A percentile compares a stretch with the other conserved stretches of the same genome.
phyloP scores from a whole-genome alignment of 2,329 filamentous ascomycete genomes.

The Trichoderma hamatum region DNA sequence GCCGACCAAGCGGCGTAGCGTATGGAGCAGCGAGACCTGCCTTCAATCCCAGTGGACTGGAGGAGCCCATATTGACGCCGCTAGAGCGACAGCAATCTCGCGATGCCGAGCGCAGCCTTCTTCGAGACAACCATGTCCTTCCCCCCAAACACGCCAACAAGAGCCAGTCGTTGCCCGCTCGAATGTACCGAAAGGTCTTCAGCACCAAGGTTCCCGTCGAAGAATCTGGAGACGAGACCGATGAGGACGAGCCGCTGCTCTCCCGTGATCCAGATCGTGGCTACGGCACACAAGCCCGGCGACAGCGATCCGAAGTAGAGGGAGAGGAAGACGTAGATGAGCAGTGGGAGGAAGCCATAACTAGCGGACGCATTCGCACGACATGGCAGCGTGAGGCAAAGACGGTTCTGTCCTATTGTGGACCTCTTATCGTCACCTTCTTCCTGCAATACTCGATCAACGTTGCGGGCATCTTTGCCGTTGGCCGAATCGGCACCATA shows the following conservation, averaged over 20 bases:
- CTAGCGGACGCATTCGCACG: constrained; percentile 78
- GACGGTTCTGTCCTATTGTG: constrained; percentile 72
- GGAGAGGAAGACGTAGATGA: constrained; percentile 62
- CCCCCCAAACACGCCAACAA: constrained; percentile 58
- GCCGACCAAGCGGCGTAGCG: constrained; percentile 75
- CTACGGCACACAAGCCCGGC: constrained; percentile 36
- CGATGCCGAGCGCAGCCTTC: constrained; percentile 61
- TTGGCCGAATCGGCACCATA: constrained; percentile 73
- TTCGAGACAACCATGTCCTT: constrained; percentile 67
- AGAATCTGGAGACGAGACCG: constrained; percentile 47
- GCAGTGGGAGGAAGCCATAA: constrained; percentile 85
- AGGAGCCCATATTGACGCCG: constrained; percentile 54
- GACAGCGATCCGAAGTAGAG: constrained; percentile 43
- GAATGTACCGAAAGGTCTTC: constrained; percentile 54
- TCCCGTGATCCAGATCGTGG: constrained; percentile 17
- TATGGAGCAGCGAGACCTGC: constrained; percentile 71
- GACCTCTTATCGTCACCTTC: constrained; percentile 71
- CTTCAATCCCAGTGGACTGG: constrained; percentile 59
- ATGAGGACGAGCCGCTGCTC: constrained; percentile 50
- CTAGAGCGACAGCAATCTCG: constrained; percentile 60
- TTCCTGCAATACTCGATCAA: constrained; percentile 82
- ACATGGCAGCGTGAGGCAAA: constrained; percentile 90
- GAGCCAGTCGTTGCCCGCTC: constrained; percentile 41
- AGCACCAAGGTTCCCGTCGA: constrained; percentile 55
- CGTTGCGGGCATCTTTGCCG: constrained; percentile 78